These are phyloP conservation scores for Zasmidium citrigriseum DNA, from an alignment of 2,329 filamentous ascomycete genomes.

Conservation along the genomic window DNA sequence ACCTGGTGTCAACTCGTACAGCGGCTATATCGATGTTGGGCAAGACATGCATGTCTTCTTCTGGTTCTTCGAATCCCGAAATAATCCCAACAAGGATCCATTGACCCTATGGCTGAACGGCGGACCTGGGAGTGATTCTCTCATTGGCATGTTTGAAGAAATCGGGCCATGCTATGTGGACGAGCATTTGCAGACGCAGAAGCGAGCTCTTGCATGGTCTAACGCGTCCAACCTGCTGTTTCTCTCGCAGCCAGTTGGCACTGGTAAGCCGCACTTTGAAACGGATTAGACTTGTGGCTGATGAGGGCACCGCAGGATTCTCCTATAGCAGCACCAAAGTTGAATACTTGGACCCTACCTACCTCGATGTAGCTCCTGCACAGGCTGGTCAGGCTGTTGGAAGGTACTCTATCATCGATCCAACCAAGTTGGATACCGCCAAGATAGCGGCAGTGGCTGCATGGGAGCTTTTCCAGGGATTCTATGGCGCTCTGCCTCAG, in stretches of 20 bases:
- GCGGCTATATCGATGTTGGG: slow-evolving; percentile 37
- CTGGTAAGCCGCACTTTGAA: slow-evolving; percentile 54
- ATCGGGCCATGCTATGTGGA: slow-evolving; percentile 42
- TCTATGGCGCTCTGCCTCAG: slow-evolving; percentile 50
- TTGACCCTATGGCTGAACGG: slow-evolving; percentile 63
- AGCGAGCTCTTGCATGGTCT: slow-evolving; percentile 60
- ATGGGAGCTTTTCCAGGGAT: slow-evolving; percentile 56
- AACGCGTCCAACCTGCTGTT: slow-evolving; percentile 61
- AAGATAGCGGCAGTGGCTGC: slow-evolving; percentile 55
- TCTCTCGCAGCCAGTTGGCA: slow-evolving; percentile 59
- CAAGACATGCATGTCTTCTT: slow-evolving; percentile 58
- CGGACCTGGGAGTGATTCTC: slow-evolving; percentile 61
- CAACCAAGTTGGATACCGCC: slow-evolving; percentile 54
- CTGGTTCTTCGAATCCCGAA: slow-evolving; percentile 66
- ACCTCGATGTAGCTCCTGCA: slow-evolving; percentile 40
- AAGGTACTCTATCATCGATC: slow-evolving; percentile 42
- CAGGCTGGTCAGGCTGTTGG: slow-evolving; percentile 16
- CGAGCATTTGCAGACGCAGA: slow-evolving; percentile 31
- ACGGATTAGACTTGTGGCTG: slow-evolving; percentile 32
- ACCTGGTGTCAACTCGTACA: slow-evolving; percentile 52
- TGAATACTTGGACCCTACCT: slow-evolving; percentile 43
- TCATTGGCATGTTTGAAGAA: slow-evolving; percentile 59
- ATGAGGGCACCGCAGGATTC: neutral
- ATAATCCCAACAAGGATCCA: slow-evolving; percentile 53
- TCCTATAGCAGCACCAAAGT: slow-evolving; percentile 18